Conservation (phyloP, 331 rosid species). For the Pyrus hybrid region DNA sequence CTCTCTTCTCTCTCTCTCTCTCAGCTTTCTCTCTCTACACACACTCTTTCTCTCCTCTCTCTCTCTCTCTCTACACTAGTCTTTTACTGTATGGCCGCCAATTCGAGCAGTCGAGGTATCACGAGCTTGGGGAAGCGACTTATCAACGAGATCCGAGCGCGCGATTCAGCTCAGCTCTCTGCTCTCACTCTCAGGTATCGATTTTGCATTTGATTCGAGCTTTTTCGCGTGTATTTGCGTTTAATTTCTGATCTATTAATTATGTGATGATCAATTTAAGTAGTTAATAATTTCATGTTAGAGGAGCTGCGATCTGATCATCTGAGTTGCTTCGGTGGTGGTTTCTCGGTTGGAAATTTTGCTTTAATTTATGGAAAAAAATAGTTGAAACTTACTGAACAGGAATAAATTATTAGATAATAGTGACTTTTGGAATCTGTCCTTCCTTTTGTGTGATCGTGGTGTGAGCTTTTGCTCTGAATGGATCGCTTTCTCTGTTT, state of each 20-base stretch:
- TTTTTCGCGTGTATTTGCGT: background rate
- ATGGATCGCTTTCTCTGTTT: background rate
- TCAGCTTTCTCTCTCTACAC: background rate
- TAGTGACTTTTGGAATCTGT: background rate
- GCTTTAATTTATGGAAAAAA: background rate
- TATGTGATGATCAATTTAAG: background rate
- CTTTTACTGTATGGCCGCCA: slow-evolving; percentile 79
- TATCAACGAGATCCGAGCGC: slow-evolving; percentile 47
- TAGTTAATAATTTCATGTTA: background rate
- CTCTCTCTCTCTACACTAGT: background rate
- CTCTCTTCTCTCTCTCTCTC: no score
- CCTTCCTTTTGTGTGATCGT: background rate
- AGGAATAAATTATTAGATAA: no score
- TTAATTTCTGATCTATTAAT: background rate
- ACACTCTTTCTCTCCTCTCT: background rate
- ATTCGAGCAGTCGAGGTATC: slow-evolving; percentile 63
- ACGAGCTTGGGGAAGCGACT: slow-evolving; percentile 52
- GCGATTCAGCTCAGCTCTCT: slow-evolving; percentile 19
- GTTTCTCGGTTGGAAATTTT: no score
- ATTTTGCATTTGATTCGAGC: background rate
- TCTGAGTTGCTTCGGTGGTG: background rate
- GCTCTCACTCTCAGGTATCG: slow-evolving; percentile 29
- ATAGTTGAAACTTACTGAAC: background rate
- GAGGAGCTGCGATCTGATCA: background rate
- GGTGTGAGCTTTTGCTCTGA: background rate